Percentiles rank a stretch among this genome's conserved stretches.
Conservation (phyloP, 2,329 filamentous ascomycete genomes). For the Cladosporium sphaerospermum region DNA sequence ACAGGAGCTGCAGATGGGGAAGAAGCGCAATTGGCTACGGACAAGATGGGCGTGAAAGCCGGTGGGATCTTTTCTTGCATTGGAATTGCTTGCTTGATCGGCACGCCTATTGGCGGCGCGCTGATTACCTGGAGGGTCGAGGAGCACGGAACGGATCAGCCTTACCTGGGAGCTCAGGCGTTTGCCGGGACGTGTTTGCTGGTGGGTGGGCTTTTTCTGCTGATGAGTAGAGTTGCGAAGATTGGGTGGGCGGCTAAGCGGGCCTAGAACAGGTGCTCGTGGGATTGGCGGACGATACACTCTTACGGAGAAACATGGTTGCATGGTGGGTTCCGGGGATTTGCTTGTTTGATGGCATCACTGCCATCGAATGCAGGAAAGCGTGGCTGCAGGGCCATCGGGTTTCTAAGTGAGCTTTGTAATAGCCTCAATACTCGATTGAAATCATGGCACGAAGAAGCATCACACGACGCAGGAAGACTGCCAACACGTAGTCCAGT, state of each 20-base stretch:
- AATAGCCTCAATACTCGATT: too few species aligned
- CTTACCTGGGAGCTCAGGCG: constrained; percentile 21
- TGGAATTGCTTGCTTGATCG: constrained; percentile 21
- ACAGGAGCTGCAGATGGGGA: background rate
- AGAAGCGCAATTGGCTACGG: constrained; percentile 5
- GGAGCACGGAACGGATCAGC: constrained; percentile 11
- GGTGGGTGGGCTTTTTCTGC: constrained; percentile 18
- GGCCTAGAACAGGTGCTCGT: constrained; percentile 1
- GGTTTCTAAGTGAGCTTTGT: too few species aligned
- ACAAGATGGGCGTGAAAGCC: constrained; percentile 21
- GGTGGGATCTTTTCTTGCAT: constrained; percentile 22
- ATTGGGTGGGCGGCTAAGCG: constrained; percentile 19
- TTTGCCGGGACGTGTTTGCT: constrained; percentile 20
- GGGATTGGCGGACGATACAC: too few species aligned
- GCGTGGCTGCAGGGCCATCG: too few species aligned
- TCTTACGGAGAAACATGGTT: too few species aligned
- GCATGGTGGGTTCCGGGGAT: too few species aligned
- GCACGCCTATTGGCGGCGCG: constrained; percentile 24
- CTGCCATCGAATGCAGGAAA: too few species aligned
- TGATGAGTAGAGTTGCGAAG: constrained; percentile 19
- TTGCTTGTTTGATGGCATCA: too few species aligned
- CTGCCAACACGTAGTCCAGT: too few species aligned
- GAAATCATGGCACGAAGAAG: too few species aligned
- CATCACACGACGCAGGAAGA: too few species aligned
- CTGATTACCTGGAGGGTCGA: constrained; percentile 17